Evolutionary conservation across 108 stramenopile species (phyloP).

Genomic region (Hondaea fermentalgiana): DNA sequence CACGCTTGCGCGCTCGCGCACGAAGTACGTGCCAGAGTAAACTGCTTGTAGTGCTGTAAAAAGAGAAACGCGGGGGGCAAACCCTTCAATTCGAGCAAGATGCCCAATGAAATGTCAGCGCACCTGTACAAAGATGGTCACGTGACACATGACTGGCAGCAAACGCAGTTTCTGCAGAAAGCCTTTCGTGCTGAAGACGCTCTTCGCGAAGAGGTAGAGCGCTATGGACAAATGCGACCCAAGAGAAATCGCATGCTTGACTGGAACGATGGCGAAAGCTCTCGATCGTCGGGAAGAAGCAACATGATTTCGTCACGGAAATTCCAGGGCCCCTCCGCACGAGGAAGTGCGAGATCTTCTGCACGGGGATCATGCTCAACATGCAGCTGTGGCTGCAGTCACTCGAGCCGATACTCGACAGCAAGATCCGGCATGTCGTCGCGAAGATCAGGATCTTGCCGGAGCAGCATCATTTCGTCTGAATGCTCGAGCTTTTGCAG

Average conservation of each 20-base stretch:
- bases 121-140: not conserved
- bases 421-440: not conserved
- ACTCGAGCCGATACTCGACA: not conserved
- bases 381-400: not conserved
- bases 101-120: not conserved
- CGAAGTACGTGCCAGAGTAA: too few relatives aligned
- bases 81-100: not conserved
- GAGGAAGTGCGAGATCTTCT: not conserved
- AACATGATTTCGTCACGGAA: not conserved
- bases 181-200: not conserved
- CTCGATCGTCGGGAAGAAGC: not conserved
- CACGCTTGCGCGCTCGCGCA: too few relatives aligned
- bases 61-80: too few relatives aligned
- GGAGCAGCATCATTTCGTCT: not conserved
- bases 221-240: not conserved
- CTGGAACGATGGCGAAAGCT: not conserved
- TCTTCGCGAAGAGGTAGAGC: not conserved
- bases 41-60: too few relatives aligned
- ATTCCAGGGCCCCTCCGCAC: not conserved
- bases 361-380: not conserved
- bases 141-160: constrained; percentile 2
- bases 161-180: not conserved
- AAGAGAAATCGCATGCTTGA: constrained; percentile 4
- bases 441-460: not conserved
- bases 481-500: not conserved